Evolutionary conservation across 2,329 filamentous ascomycete genomes (phyloP).

Genomic region (Pestalotiopsis sp.): DNA sequence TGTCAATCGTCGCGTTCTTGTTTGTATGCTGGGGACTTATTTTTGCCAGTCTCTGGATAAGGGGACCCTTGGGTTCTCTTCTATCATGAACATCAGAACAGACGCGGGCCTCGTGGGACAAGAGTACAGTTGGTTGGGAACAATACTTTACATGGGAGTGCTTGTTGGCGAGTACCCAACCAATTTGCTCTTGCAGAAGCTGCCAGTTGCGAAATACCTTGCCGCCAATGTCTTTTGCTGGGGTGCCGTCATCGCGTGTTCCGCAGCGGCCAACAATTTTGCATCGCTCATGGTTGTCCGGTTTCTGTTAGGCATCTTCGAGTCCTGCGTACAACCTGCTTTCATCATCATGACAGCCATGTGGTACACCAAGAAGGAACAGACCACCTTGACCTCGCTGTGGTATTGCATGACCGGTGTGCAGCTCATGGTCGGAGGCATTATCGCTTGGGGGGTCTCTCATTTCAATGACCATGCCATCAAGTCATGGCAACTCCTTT

Average conservation of each 20-base stretch:
- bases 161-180: conserved; percentile 44
- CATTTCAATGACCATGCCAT: conserved; percentile 32
- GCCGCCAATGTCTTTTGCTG: conserved; percentile 43
- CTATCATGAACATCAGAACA: conserved; percentile 27
- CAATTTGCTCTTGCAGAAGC: conserved; percentile 39
- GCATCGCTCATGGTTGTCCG: conserved; percentile 35
- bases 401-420: conserved; percentile 39
- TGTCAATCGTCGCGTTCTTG: conserved; percentile 51
- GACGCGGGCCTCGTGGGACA: conserved; percentile 37
- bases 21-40: conserved; percentile 54
- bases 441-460: conserved; percentile 39
- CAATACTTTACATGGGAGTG: conserved; percentile 44
- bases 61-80: conserved; percentile 28
- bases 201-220: conserved; percentile 41
- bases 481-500: conserved; percentile 43
- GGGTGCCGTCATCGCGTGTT: conserved; percentile 40
- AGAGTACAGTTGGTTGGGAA: conserved; percentile 37
- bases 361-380: conserved; percentile 45
- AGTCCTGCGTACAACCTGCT: conserved; percentile 46
- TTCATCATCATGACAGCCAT: conserved; percentile 46
- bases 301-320: conserved; percentile 46
- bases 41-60: conserved; percentile 41
- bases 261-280: conserved; percentile 37
- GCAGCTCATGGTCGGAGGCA: conserved; percentile 39
- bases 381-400: conserved; percentile 23